Percentiles rank a stretch among this genome's conserved stretches.
These are phyloP conservation scores for Penicillium crystallinum DNA, from an alignment of 495 filamentous ascomycete species.

Conservation along the genomic window DNA sequence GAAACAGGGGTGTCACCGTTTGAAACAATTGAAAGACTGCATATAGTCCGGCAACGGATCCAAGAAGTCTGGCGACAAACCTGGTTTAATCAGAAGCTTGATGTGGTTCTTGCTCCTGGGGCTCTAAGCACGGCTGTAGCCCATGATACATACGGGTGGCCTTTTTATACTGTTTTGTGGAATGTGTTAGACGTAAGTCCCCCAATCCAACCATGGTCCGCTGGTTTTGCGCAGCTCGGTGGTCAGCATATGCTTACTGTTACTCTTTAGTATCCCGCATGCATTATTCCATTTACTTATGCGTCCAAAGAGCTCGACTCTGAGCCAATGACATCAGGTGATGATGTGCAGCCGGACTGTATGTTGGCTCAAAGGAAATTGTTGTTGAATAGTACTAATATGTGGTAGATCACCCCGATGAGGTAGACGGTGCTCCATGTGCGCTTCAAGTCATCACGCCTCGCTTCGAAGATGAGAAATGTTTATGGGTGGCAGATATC, in stretches of 20 bases:
- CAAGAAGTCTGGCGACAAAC: conserved; percentile 19
- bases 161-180: conserved; percentile 44
- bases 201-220: background rate
- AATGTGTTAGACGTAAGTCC: conserved; percentile 50
- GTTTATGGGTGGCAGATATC: conserved; percentile 30
- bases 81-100: conserved; percentile 31
- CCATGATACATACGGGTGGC: conserved; percentile 44
- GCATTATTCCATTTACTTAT: conserved; percentile 30
- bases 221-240: too few relatives aligned
- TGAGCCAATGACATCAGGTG: conserved; percentile 17
- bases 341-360: conserved; percentile 34
- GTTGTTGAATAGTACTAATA: background rate
- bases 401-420: conserved; percentile 27
- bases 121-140: conserved; percentile 43
- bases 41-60: conserved; percentile 11
- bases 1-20: conserved; percentile 19
- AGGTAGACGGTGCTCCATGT: conserved; percentile 35
- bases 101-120: conserved; percentile 43
- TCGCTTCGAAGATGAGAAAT: conserved; percentile 41
- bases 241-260: too few relatives aligned
- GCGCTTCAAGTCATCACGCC: conserved; percentile 36
- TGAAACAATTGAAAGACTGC: conserved; percentile 16
- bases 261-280: conserved; percentile 27
- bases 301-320: conserved; percentile 35
- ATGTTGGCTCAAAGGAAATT: conserved; percentile 4